Base-by-base conservation (phyloP, 257 asterid genomes). In the Gynochthodes officinalis region DNA sequence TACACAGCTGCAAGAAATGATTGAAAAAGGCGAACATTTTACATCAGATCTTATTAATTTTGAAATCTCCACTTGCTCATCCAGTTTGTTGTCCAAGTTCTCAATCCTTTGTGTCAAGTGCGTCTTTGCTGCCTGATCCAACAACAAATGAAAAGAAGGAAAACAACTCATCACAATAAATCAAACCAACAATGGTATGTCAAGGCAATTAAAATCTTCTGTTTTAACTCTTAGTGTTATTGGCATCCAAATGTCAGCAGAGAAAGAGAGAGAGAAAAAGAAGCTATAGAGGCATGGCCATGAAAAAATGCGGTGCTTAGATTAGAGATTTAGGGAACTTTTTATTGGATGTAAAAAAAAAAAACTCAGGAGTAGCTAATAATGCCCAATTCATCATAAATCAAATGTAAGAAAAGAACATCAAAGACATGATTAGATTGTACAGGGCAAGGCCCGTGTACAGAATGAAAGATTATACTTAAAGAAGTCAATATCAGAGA, bases 41-140 rank as follows among this genome's bases (percentile, higher is more conserved):
- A 91, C 98, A 86, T 93, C 91, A 52, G 58, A 78, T 81, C 85
- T 84, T 72, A 94, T 86, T 75, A 85, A 75, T 77, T 91, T 91
- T 64, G 97, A 89, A 21, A 91, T 67, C 79, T 89, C 96, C 71
- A 91, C 82, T 87, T 94, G 99, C 60, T 89, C 97, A 79, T 94
- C 97, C 43, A 91, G 80, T 80, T 91, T 94, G 73, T 88, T 96
- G 59, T 94, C 97, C 91, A 94, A 82, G 66, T 89, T 91, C 85
- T 94, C 95, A 66, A 94, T 91, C 80, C 99, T 82, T 78, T 94
- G 99, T 7, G 99, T 91, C 81, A 94, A 86, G 83, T 94, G 97
- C 81, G 78, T 85, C 84, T 94, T 94, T 64, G 99, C 77, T 23
- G 95, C 96, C 96, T 91, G 78, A 62, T 37, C 43, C 75, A 58